Evolutionary conservation across 2,329 filamentous ascomycete species (phyloP), one percentile per base, ranked within the genome.

Genomic region (Calonectria fujianensis): DNA sequence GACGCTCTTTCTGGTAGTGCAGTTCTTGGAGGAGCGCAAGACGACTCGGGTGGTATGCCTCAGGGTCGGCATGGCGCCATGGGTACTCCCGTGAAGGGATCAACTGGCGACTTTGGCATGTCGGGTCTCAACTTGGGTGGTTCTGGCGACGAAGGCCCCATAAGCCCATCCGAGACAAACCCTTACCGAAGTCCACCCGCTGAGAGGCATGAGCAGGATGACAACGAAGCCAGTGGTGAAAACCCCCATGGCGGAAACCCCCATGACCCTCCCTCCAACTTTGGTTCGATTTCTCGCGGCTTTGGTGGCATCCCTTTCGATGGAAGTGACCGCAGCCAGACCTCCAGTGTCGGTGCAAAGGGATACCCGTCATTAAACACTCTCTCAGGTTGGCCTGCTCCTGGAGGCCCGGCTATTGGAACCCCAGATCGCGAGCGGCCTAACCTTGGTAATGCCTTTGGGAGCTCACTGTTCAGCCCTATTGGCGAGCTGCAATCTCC

Each of bases 81-180:
- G 70, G 90, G 91, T 61, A 91, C 90, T 0, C 90, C 90, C 0
- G 84, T 89, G 29, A 91, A 91, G 82, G 89, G 86, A 7, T 88
- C 86, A 4, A 85, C 90, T 6, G 86, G 88, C 51, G 91, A 93
- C 74, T 92, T 93, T 79, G 91, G 91, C 57, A 92, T 93, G 90
- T 87, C 90, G 18, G 90, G 91, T 79, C 88, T 90, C 80, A 90
- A 85, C 85, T 89, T 88, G 82, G 92, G 83, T 84, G 89, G 89
- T 66, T 88, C 92, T 64, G 89, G 91, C 70, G 86, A 84, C 54
- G 88, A 89, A n/a, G 94, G 95, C 73, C 94, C 94, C 0, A 91
- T 95, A 82, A 98, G 96, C 83, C 97, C 97, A 14, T 97, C 96
- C 0, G 95, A 98, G 81, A 98, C 97, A 4, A 99, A 99, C 82